Evolutionary conservation across 306 rosid genomes (phyloP), one percentile per base, ranked within the genome.

Genomic region (Coriaria nepalensis): DNA sequence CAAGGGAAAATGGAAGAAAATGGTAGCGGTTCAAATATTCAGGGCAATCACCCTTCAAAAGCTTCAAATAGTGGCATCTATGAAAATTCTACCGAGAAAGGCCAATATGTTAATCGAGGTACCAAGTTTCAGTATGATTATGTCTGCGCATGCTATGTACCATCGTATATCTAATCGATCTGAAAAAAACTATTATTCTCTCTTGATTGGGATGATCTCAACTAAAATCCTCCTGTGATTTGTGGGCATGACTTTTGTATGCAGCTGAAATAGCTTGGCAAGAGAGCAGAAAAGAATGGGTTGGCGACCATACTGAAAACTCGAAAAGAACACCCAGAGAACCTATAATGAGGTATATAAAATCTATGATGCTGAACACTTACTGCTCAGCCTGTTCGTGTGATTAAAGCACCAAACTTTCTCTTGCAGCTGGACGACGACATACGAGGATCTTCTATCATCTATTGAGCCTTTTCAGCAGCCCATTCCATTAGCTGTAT

Each of bases 211-310:
- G 35, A 14, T 35, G 33, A 32, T 11, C 14, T 42, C 9, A 9
- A 6, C 43, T 13, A n/a, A 56, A 44, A 15, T 13, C 15, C 33
- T 34, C 36, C 10, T 44, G 35, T 10, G 51, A 35, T 5, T 56
- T 44, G 49, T 35, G 42, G 40, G 60, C 55, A 10, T 38, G 15
- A 6, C 41, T 33, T 53, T 52, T 37, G 5, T 15, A 10, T 67
- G 80, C 83, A 82, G 93, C 87, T 35, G 87, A 76, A 75, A 61
- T 65, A 54, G 70, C 81, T 60, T 82, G 93, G 93, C 75, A 71
- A 52, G 64, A 71, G 56, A 63, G 13, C 56, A 68, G 93, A 66
- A 78, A 44, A 52, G 75, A 75, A 71, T 82, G 93, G 84, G 66
- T 71, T 7, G 87, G 84, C 33, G 63, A 73, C 58, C 64, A 11